Evolutionary conservation across 176 grass and related monocot species (phyloP).

Genomic region (Juncus effusus): DNA sequence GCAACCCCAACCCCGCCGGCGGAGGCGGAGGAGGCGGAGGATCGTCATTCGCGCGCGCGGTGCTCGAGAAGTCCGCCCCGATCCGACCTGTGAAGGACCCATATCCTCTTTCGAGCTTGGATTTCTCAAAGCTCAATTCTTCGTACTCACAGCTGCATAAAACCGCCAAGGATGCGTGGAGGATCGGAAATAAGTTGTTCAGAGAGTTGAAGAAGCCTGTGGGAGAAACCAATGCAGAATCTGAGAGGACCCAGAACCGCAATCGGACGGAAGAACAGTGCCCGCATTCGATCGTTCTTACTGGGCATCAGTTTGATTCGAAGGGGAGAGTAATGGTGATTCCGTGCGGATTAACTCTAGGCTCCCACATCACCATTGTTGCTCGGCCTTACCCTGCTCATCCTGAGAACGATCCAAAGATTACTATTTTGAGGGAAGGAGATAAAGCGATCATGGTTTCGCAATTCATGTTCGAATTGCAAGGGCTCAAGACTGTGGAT

Average conservation of each 20-base stretch:
- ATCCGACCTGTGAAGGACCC: not conserved
- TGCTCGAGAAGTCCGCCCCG: conserved; percentile 34
- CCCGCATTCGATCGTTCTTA: conserved; percentile 74
- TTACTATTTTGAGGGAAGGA: conserved; percentile 56
- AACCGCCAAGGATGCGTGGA: conserved; percentile 60
- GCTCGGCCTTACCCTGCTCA: conserved; percentile 62
- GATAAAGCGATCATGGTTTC: conserved; percentile 82
- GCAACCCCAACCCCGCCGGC: not conserved
- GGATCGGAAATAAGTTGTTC: conserved; percentile 47
- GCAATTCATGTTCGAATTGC: conserved; percentile 99
- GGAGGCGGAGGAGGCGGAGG: not conserved
- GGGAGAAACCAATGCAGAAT: not conserved
- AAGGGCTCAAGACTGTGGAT: conserved; percentile 76
- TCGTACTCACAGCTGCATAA: conserved; percentile 48
- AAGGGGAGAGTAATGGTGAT: conserved; percentile 60
- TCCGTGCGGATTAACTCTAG: conserved; percentile 89
- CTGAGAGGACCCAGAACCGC: conserved; percentile 8
- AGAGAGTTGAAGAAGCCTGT: conserved; percentile 32
- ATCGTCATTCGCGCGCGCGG: conserved; percentile 24
- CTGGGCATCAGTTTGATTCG: conserved; percentile 43
- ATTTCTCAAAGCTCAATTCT: conserved; percentile 51
- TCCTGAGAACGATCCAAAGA: conserved; percentile 71
- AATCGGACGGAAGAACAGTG: conserved; percentile 46
- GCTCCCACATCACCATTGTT: conserved; percentile 74
- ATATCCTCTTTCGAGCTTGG: conserved; percentile 47